Conservation (phyloP, 192 early-diverging fungal species). For the Podila epigama region DNA sequence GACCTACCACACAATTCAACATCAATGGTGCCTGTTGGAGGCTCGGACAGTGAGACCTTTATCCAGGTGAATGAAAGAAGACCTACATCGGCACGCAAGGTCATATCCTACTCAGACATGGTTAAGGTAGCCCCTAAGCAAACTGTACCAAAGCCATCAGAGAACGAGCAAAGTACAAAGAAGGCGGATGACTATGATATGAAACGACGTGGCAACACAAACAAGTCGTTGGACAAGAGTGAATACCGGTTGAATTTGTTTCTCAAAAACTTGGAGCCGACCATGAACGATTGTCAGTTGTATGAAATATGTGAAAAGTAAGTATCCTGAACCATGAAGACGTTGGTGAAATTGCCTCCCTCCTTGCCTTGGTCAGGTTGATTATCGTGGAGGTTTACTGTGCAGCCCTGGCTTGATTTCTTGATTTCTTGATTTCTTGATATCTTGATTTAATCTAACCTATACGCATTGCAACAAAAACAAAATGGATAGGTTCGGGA, state of each 20-base stretch:
- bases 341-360: neutral
- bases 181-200: conserved; percentile 13
- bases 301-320: conserved; percentile 42
- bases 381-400: neutral
- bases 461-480: neutral
- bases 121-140: neutral
- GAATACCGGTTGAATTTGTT: conserved; percentile 40
- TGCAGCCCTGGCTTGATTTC: neutral
- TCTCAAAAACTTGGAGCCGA: conserved; percentile 36
- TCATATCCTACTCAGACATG: neutral
- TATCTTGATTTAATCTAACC: neutral
- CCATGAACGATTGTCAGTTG: conserved; percentile 37
- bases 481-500: conserved; percentile 47
- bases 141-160: neutral
- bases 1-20: neutral
- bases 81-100: neutral
- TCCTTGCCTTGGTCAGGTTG: neutral
- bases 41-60: too few species aligned
- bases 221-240: conserved; percentile 28
- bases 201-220: conserved; percentile 41
- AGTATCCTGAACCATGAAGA: conserved; percentile 1
- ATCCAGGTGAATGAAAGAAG: neutral
- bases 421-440: neutral
- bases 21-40: too few species aligned
- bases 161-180: neutral